A percentile compares a stretch with the other conserved stretches of the same genome.
These are phyloP conservation scores for Venturia aucupariae DNA, from an alignment of 2,329 filamentous ascomycete genomes.

Conservation along the genomic window DNA sequence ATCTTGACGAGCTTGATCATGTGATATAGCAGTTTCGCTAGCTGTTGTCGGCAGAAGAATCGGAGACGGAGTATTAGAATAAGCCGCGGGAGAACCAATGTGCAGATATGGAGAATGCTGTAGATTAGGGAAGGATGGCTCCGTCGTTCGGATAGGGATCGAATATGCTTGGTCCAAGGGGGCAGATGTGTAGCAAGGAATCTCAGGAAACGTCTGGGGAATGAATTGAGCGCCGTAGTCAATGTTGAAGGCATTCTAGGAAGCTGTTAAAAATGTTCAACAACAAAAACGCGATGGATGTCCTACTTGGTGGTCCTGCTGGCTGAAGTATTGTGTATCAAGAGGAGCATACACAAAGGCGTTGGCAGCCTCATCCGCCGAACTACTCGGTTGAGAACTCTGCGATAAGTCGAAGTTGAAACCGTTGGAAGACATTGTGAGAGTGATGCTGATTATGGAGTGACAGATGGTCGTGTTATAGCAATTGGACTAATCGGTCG, in stretches of 20 bases:
- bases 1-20: not conserved
- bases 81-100: not conserved
- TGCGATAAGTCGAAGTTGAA: not conserved
- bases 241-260: slow-evolving; percentile 2
- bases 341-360: slow-evolving; percentile 3
- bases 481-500: not conserved
- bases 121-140: not conserved
- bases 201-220: not conserved
- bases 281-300: not conserved
- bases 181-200: slow-evolving; percentile 6
- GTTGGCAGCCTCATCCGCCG: not conserved
- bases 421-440: slow-evolving; percentile 7
- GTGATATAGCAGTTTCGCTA: not conserved
- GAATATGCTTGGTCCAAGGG: not conserved
- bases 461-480: not conserved
- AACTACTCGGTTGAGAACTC: not conserved
- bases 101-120: slow-evolving; percentile 9
- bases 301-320: not conserved
- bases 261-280: not conserved
- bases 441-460: not conserved
- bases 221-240: not conserved
- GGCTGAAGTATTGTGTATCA: slow-evolving; percentile 1
- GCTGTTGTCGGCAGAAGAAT: not conserved
- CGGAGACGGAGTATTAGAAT: slow-evolving; percentile 3
- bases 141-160: not conserved